Evolutionary conservation across 1,139 yeast genomes (phyloP).

Genomic region (Debaryomycetaceae sp.): DNA sequence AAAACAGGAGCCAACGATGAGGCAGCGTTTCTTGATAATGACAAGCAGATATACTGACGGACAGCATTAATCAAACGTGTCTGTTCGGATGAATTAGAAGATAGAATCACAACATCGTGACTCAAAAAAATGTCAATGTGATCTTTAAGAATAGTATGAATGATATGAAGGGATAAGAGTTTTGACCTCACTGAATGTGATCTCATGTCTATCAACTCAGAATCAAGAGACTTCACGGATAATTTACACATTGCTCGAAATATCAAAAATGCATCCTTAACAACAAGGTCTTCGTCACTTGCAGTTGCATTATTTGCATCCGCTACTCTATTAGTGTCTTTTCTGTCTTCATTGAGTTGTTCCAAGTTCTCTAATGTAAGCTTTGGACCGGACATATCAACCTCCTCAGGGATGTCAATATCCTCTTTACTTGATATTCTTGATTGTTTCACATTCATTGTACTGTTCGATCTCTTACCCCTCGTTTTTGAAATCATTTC

Average conservation of each 20-base stretch:
- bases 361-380: constrained; percentile 61
- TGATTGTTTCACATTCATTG: constrained; percentile 18
- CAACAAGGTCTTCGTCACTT: constrained; percentile 59
- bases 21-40: constrained; percentile 89
- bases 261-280: constrained; percentile 88
- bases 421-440: constrained; percentile 18
- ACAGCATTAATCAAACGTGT: constrained; percentile 74
- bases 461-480: constrained; percentile 16
- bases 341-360: constrained; percentile 46
- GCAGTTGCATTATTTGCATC: constrained; percentile 45
- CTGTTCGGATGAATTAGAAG: constrained; percentile 52
- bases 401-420: constrained; percentile 11
- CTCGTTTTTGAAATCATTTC: constrained; percentile 15
- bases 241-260: constrained; percentile 94
- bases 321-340: constrained; percentile 49
- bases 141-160: constrained; percentile 80
- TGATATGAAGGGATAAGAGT: constrained; percentile 78
- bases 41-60: constrained; percentile 77
- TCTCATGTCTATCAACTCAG: constrained; percentile 74
- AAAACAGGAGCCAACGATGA: constrained; percentile 89
- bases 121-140: constrained; percentile 82
- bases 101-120: constrained; percentile 55
- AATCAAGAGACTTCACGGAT: constrained; percentile 74
- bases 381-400: constrained; percentile 22
- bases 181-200: constrained; percentile 92